These are phyloP conservation scores for Globisporangium emineosum DNA, from an alignment of 352 stramenopile species.

Conservation along the genomic window DNA sequence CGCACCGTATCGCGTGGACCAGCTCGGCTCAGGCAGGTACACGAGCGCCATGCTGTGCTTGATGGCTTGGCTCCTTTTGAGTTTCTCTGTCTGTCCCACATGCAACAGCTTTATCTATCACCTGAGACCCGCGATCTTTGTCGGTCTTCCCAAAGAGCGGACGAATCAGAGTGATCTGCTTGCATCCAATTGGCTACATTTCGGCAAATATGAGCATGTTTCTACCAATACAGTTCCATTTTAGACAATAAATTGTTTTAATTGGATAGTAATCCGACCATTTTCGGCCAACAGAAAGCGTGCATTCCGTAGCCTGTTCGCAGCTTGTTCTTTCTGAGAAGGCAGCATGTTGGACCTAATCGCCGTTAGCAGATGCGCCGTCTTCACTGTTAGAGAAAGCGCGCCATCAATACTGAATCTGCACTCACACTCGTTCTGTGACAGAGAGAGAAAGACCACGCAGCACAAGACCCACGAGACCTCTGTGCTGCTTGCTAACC, in stretches of 20 bases:
- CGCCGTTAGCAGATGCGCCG: neutral
- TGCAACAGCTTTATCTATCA: neutral
- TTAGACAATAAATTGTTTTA: neutral
- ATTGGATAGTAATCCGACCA: neutral
- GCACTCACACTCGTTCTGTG: neutral
- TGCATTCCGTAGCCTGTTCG: constrained; percentile 1
- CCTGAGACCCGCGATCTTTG: constrained; percentile 3
- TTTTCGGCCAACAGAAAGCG: constrained; percentile 3
- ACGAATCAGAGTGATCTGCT: neutral
- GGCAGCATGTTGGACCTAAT: constrained; percentile 3
- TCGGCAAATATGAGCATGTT: too few relatives aligned
- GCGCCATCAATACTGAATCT: neutral
- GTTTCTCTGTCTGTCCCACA: neutral
- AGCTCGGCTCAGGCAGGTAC: constrained; percentile 65
- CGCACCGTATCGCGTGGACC: constrained; percentile 72
- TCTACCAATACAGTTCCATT: neutral
- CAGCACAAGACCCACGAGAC: neutral
- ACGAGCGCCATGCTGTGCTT: constrained; percentile 59
- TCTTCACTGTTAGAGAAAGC: neutral
- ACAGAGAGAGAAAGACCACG: neutral
- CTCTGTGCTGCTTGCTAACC: neutral
- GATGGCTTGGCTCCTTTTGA: neutral
- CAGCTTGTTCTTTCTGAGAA: constrained; percentile 16
- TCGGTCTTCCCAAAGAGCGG: neutral
- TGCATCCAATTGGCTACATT: neutral